Base-by-base conservation (phyloP, 257 asterid genomes). In the Nyctanthes arbortristis region DNA sequence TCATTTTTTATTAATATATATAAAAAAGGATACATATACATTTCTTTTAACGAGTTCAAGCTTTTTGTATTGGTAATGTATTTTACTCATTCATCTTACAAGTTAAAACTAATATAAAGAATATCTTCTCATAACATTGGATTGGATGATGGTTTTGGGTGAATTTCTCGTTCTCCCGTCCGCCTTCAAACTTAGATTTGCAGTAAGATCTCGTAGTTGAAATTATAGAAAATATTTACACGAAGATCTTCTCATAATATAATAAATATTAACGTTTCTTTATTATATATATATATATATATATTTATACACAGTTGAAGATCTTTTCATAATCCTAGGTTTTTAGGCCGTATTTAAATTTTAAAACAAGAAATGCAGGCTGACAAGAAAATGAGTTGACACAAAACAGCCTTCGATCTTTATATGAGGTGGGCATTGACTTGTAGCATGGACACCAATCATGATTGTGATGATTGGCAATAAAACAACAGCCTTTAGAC, bases 391-490 rank as follows among this genome's bases (percentile, higher is more conserved):
- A 40, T 14, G 49, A 39, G 49, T 39, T 39, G 20, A 39, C 49
- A 39, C 4, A 3, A 13, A 39, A 39, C n/a, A 39, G 49, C 49
- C 49, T 13, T 39, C 4, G 12, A 24, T 61, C 67, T 37, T 45
- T 55, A 43, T 52, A 77, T 40, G 43, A 30, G 76, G 62, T 55
- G 35, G 61, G 64, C 14, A 35, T 73, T 14, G 29, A 66, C 69
- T 63, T 36, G n/a, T 56, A 36, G 5, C n/a, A n/a, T n/a, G n/a
- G n/a, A 61, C 39, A 40, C 54, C 65, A 37, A 28, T 63, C 69
- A 71, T 72, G 80, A 80, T 78, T 61, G 80, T 24, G 84, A 78
- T 80, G 28, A 61, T 54, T 75, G 82, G 61, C 28, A 64, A 56
- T 64, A 59, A 66, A 47, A 61, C n/a, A 39, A 62, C 74, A 73